Evolutionary conservation across 306 rosid genomes (phyloP), one percentile per base, ranked within the genome.

Genomic region (Ziziphus jujuba): DNA sequence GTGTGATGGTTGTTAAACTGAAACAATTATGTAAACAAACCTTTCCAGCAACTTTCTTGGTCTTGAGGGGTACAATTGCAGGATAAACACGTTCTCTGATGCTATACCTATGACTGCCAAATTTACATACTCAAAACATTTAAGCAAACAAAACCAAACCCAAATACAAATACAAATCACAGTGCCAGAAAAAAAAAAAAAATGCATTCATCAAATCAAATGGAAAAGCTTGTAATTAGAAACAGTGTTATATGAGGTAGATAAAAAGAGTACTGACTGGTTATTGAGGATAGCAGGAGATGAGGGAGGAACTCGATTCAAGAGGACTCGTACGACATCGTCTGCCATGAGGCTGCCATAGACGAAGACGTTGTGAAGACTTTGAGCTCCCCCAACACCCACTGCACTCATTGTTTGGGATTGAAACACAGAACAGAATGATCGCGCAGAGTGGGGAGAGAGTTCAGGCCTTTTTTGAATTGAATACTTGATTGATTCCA

Each of bases 51-150:
- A 90, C 89, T 69, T 79, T 77, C 47, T 82, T 57, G 19, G 72
- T 63, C 56, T 75, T 69, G 13, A 90, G 84, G 0, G 99, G 99
- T 19, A 88, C 72, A 74, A 93, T 90, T 67, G 99, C 96, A 2
- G 98, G 97, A 82, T 93, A 93, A 38, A 88, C 90, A 38, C 96
- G 96, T 75, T 73, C 90, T 77, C 82, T 88, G 88, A 90, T 82
- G 81, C 88, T 86, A 49, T 81, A 93, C 70, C 99, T 75, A 22
- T 84, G 92, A 73, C 97, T 93, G 71, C 79, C 66, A 13, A 58
- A n/a, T 57, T 49, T 61, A 56, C 19, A 52, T 20, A 11, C 2
- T 14, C 45, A 16, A 56, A 24, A 19, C 11, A 20, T 14, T 11
- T 56, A 24, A 56, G 0, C 12, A 22, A 23, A 23, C 23, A 56